Evolutionary conservation across 768 basidiomycete species (phyloP), one percentile per base, ranked within the genome.

Genomic region (Sistotremastrum suecicum): DNA sequence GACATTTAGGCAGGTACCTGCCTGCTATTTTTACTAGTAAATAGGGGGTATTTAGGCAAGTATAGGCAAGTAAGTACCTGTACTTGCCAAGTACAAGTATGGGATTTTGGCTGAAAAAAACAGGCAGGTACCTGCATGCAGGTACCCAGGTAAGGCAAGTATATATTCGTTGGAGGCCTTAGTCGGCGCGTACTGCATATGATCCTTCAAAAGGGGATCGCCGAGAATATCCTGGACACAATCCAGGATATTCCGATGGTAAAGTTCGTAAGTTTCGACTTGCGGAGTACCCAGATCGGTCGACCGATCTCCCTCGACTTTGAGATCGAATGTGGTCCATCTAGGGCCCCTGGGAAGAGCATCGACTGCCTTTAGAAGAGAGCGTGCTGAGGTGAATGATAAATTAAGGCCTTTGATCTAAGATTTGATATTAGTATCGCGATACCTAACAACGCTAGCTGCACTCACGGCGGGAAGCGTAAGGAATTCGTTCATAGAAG

Each of bases 401-500:
- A 53, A 48, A 0, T 53, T 11, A 3, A 42, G 35, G 12, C 53
- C 47, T 8, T 49, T 43, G 3, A 51, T 56, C 60, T 60, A n/a
- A n/a, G n/a, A n/a, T n/a, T n/a, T n/a, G n/a, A n/a, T n/a, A n/a
- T n/a, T n/a, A n/a, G n/a, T n/a, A n/a, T n/a, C n/a, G n/a, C n/a
- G n/a, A n/a, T n/a, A n/a, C n/a, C n/a, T n/a, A n/a, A n/a, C n/a
- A n/a, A n/a, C n/a, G n/a, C n/a, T n/a, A 43, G 41, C 12, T 7
- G 20, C 35, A 53, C 59, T 46, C 49, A 63, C 59, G 11, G 53
- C 57, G 8, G 52, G 42, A 3, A 66, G 47, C 33, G 60, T 60
- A 11, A 67, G 50, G 40, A 63, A 65, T 7, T 54, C 45, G 35
- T 66, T 52, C 0, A 59, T 62, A 42, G 58, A 52, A 1, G 42